Evolutionary conservation across 2,329 filamentous ascomycete species (phyloP).

Genomic region (Aureobasidium sp.): DNA sequence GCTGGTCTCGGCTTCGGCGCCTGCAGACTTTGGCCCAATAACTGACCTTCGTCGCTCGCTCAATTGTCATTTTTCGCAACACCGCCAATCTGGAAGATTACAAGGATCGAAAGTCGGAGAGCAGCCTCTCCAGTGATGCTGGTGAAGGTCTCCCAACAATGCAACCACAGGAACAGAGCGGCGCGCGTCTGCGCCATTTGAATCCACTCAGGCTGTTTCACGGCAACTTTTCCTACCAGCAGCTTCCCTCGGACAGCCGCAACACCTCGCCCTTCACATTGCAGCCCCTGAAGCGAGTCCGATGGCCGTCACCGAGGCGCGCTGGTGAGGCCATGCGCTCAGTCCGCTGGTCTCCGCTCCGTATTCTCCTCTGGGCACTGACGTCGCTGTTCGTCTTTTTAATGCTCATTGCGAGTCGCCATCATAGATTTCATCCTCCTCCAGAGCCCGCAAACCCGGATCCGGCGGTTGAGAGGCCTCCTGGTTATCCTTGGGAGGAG

Average conservation of each 20-base stretch:
- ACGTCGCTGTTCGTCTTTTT: conserved; percentile 33
- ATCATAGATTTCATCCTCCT: conserved; percentile 18
- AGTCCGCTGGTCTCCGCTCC: conserved; percentile 34
- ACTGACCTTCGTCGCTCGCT: conserved; percentile 12
- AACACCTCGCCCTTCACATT: conserved; percentile 33
- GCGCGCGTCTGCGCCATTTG: conserved; percentile 32
- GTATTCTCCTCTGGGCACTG: conserved; percentile 35
- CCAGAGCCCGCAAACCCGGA: conserved; percentile 7
- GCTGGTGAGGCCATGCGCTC: conserved; percentile 21
- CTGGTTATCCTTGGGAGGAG: conserved; percentile 9
- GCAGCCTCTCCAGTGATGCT: conserved; percentile 18
- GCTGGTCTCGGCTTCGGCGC: conserved; percentile 3
- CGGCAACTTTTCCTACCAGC: conserved; percentile 40
- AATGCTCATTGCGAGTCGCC: conserved; percentile 36
- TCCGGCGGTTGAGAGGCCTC: not conserved
- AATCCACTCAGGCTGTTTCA: conserved; percentile 41
- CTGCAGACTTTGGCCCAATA: not conserved
- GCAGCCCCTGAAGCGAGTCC: conserved; percentile 29
- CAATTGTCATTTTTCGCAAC: not conserved
- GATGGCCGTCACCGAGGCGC: conserved; percentile 33
- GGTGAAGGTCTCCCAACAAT: conserved; percentile 13
- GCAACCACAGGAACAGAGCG: conserved; percentile 19
- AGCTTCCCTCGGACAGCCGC: conserved; percentile 38
- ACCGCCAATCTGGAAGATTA: conserved; percentile 16
- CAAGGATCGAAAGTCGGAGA: conserved; percentile 17